These are phyloP conservation scores for Orbilia brochopaga DNA, from an alignment of 2,329 filamentous ascomycete genomes.

Conservation along the genomic window DNA sequence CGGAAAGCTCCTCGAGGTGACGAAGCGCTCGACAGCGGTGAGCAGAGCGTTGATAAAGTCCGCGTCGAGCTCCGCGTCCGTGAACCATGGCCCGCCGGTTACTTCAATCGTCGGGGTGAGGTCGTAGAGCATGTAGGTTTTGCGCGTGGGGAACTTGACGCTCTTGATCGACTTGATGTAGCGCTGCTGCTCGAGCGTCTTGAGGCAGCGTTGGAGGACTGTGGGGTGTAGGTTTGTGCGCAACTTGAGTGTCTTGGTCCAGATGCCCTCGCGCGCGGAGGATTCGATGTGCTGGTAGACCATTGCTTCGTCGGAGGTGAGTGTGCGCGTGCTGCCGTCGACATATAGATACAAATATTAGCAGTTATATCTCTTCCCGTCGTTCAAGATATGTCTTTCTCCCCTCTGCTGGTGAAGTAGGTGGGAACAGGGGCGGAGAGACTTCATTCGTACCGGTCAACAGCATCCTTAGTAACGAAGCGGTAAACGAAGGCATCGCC, in stretches of 20 bases:
- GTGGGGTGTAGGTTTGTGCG: conserved; percentile 83
- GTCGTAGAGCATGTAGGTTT: conserved; percentile 92
- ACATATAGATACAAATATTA: background rate
- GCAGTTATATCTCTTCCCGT: no score
- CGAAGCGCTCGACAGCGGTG: conserved; percentile 73
- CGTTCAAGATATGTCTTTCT: background rate
- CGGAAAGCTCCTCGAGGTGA: conserved; percentile 74
- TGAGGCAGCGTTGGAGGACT: conserved; percentile 79
- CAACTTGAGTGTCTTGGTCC: conserved; percentile 82
- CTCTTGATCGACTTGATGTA: conserved; percentile 89
- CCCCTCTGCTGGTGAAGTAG: conserved; percentile 64
- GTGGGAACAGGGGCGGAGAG: conserved; percentile 71
- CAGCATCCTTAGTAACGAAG: conserved; percentile 52
- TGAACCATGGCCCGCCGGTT: conserved; percentile 93
- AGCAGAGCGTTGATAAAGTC: conserved; percentile 82
- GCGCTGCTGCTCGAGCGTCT: conserved; percentile 78
- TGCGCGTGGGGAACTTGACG: conserved; percentile 76
- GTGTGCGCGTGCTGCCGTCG: conserved; percentile 52
- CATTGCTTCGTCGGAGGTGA: conserved; percentile 75
- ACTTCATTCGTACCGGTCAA: conserved; percentile 45
- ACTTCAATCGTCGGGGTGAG: conserved; percentile 86
- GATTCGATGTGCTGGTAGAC: conserved; percentile 90
- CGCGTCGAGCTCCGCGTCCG: conserved; percentile 85
- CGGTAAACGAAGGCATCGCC: conserved; percentile 53
- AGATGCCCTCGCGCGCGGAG: conserved; percentile 82